Percentiles rank a stretch among this genome's conserved stretches.
Evolutionary conservation across 169 alveolate species (phyloP).

Genomic region (Perkinsus olseni): DNA sequence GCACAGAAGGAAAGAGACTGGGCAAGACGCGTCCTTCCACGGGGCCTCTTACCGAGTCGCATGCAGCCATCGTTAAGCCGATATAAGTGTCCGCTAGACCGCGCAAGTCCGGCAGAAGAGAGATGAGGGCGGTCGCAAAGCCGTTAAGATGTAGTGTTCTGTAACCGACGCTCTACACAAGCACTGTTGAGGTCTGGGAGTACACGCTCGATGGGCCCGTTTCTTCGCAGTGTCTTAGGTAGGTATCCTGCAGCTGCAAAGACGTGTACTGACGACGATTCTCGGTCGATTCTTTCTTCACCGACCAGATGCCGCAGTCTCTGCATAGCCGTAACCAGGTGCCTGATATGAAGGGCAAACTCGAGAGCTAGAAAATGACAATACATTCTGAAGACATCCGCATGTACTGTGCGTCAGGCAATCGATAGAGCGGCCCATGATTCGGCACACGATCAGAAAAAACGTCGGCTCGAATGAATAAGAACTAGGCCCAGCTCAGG

Average conservation of each 20-base stretch:
- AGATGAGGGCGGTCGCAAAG: not conserved
- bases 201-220: not conserved
- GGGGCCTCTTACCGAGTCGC: not conserved
- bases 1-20: no score
- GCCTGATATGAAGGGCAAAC: no score
- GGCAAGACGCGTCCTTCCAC: no score
- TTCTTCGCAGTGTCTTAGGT: not conserved
- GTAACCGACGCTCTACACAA: not conserved
- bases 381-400: no score
- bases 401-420: not conserved
- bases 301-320: not conserved
- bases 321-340: not conserved
- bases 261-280: not conserved
- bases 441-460: no score
- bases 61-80: not conserved
- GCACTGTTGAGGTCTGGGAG: not conserved
- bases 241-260: not conserved
- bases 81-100: not conserved
- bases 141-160: not conserved
- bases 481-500: no score
- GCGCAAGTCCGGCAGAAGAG: not conserved
- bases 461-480: no score
- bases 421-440: no score
- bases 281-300: not conserved
- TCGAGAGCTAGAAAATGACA: no score